phyloP scores from a whole-genome alignment of 2,329 filamentous ascomycete genomes.

The Gliomastix tumulicola region DNA sequence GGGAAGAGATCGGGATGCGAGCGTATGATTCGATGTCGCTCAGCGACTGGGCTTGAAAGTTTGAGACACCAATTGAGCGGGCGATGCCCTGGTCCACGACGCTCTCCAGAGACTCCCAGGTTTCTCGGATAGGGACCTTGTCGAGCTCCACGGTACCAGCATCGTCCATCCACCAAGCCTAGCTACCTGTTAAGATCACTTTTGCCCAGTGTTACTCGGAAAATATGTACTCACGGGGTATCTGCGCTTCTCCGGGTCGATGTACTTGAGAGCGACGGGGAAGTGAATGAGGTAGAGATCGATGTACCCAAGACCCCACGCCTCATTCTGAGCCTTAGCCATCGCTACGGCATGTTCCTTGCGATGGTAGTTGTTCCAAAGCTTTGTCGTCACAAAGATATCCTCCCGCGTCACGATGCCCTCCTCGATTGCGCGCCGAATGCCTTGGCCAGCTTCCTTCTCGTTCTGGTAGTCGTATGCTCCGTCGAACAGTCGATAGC shows the following conservation, averaged over 20 bases:
- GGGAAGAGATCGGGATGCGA: conserved; percentile 40
- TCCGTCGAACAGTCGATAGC: conserved; percentile 45
- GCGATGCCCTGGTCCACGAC: conserved; percentile 61
- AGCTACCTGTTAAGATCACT: no score
- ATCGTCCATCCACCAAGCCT: conserved; percentile 28
- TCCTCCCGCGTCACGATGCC: conserved; percentile 64
- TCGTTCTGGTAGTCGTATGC: conserved; percentile 58
- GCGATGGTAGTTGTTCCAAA: conserved; percentile 87
- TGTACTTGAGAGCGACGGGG: conserved; percentile 35
- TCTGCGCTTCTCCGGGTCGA: conserved; percentile 28
- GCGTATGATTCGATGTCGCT: conserved; percentile 57
- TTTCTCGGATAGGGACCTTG: conserved; percentile 67
- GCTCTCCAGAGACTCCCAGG: conserved; percentile 71
- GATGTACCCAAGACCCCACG: conserved; percentile 80
- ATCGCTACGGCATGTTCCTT: conserved; percentile 67
- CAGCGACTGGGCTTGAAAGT: conserved; percentile 59
- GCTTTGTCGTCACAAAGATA: conserved; percentile 83
- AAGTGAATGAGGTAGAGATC: conserved; percentile 79
- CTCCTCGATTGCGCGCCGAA: conserved; percentile 47
- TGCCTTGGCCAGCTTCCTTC: conserved; percentile 56
- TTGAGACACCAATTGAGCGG: conserved; percentile 69
- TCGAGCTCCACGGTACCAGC: conserved; percentile 37
- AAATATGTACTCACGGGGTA: conserved; percentile 21
- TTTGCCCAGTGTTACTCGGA: no score
- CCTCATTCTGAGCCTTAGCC: conserved; percentile 63